phyloP scores from a whole-genome alignment of 805 yeast genomes.

The Metschnikowia lachancei region DNA sequence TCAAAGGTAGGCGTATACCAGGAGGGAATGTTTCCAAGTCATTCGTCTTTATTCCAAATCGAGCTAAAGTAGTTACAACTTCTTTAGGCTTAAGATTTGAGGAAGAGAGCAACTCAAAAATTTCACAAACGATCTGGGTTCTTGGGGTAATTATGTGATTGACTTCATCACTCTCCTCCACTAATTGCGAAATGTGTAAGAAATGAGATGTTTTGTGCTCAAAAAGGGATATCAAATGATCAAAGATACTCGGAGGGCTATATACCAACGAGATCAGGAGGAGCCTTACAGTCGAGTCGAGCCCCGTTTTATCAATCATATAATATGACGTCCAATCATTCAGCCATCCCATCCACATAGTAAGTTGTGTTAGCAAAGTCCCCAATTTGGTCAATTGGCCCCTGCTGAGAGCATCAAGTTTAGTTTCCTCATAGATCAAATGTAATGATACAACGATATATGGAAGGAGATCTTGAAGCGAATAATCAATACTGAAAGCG shows the following conservation, averaged over 20 bases:
- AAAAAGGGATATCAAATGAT: slow-evolving; percentile 52
- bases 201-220: slow-evolving; percentile 48
- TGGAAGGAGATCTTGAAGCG: slow-evolving; percentile 55
- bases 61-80: slow-evolving; percentile 61
- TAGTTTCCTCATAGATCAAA: slow-evolving; percentile 70
- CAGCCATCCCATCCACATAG: slow-evolving; percentile 74
- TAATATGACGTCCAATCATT: slow-evolving; percentile 62
- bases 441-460: slow-evolving; percentile 69
- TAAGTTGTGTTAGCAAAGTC: slow-evolving; percentile 55
- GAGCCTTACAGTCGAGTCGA: slow-evolving; percentile 43
- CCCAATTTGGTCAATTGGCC: slow-evolving; percentile 44
- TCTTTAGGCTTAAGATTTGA: slow-evolving; percentile 49
- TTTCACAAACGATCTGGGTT: slow-evolving; percentile 53
- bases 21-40: slow-evolving; percentile 69
- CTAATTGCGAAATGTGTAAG: slow-evolving; percentile 63
- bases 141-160: slow-evolving; percentile 66
- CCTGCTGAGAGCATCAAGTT: slow-evolving; percentile 50
- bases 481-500: slow-evolving; percentile 32
- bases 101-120: slow-evolving; percentile 63
- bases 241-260: slow-evolving; percentile 59
- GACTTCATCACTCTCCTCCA: slow-evolving; percentile 57
- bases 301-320: slow-evolving; percentile 25
- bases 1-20: slow-evolving; percentile 67
- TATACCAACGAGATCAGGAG: slow-evolving; percentile 46
- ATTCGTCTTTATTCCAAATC: slow-evolving; percentile 47